Base-by-base conservation (phyloP, 1,284 basidiomycete genomes). In the Marasmius oreades region DNA sequence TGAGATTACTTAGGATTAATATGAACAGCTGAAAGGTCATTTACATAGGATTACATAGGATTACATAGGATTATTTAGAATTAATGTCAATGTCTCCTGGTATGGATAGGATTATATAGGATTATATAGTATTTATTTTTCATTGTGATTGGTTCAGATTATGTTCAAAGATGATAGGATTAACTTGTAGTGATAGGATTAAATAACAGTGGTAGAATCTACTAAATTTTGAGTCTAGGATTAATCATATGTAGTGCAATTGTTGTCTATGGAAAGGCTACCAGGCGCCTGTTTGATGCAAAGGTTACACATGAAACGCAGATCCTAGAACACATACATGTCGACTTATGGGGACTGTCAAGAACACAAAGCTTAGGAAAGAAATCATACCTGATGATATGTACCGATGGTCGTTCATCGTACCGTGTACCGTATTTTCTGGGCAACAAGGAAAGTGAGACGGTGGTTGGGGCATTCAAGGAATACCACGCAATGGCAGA, bases 361-460 rank as follows among this genome's bases (percentile, higher is more conserved):
- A 28, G 53, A 54, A 26, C 18, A 18, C 14, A 11, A n/a, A 47
- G 52, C 22, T 1, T 48, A n/a, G n/a, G n/a, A n/a, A n/a, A n/a
- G n/a, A n/a, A n/a, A n/a, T n/a, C n/a, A n/a, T n/a, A n/a, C n/a
- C 58, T 67, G 51, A 65, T 66, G 61, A 11, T 64, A 4, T 23
- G 50, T 5, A 57, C 57, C 0, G 59, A 67, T 50, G 56, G 61
- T 2, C 39, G 33, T 1, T 52, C 47, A 6, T 55, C 54, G 0
- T 12, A 55, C 14, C 24, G 58, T 1, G 24, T 43, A 0, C 53
- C 55, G 1, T 62, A 57, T 20, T 65, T 61, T 48, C 47, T 66
- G 2, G 26, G 44, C 1, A 28, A 59, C 16, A 67, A 67, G 33
- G 18, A 47, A 16, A 36, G 16, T 8, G 34, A 36, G 34, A 36